Conservation (phyloP, 805 yeast genomes). For the Sugiyamaella lignohabitans region DNA sequence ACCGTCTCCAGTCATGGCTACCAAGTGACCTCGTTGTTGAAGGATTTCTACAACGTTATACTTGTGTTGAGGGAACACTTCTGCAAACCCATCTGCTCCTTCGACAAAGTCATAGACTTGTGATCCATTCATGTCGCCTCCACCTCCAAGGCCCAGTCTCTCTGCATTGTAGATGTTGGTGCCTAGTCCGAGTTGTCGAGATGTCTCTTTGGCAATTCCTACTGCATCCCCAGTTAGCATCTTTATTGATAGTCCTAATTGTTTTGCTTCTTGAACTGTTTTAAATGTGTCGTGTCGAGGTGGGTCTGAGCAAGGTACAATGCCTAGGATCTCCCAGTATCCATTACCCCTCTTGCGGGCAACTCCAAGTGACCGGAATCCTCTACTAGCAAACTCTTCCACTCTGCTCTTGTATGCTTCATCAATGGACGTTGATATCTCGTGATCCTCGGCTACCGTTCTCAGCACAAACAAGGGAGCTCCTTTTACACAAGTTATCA, state of each 20-base stretch:
- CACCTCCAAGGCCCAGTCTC: constrained; percentile 81
- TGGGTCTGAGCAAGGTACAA: constrained; percentile 98
- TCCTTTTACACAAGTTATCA: constrained; percentile 94
- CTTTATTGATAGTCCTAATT: constrained; percentile 89
- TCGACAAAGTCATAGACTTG: constrained; percentile 62
- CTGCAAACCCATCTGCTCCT: constrained; percentile 93
- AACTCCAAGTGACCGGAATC: constrained; percentile 98
- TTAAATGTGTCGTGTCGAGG: constrained; percentile 98
- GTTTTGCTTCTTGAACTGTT: constrained; percentile 86
- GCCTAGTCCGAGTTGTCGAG: constrained; percentile 96
- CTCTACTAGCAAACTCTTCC: constrained; percentile 96
- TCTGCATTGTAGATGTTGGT: constrained; percentile 95
- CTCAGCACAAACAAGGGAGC: constrained; percentile 95
- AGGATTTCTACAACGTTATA: constrained; percentile 60
- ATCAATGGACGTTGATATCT: constrained; percentile 87
- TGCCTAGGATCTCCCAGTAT: constrained; percentile 96
- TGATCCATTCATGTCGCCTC: constrained; percentile 50
- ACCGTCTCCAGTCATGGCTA: constrained; percentile 69
- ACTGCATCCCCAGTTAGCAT: constrained; percentile 99
- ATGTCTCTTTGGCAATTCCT: constrained; percentile 97
- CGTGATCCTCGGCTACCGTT: constrained; percentile 96
- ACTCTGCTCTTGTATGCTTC: constrained; percentile 95
- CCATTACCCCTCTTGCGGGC: constrained; percentile 98
- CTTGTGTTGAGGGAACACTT: constrained; percentile 64
- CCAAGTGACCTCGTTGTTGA: constrained; percentile 58